A percentile compares a stretch with the other conserved stretches of the same genome.
These are phyloP conservation scores for Carnegiea gigantea DNA, from an alignment of 179 eudicot species.

Conservation along the genomic window DNA sequence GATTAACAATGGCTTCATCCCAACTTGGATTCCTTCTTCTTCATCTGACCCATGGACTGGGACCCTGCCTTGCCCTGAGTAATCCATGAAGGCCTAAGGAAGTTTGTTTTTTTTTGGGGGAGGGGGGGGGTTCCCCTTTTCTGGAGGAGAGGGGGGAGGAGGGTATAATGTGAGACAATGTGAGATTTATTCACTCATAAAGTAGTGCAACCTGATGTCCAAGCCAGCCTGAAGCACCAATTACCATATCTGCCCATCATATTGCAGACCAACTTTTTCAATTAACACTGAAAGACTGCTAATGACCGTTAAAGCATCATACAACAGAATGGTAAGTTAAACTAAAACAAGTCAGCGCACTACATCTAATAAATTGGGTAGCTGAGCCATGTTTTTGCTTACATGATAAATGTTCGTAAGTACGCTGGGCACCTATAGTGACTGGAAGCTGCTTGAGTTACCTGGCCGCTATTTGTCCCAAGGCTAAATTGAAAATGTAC, in stretches of 20 bases:
- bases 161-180: not conserved
- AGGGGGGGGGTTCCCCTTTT: not conserved
- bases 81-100: not conserved
- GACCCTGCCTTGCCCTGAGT: not conserved
- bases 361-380: not conserved
- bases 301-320: not conserved
- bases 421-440: too few species aligned
- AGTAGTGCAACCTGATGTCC: not conserved
- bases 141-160: too few species aligned
- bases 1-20: not conserved
- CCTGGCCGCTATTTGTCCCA: too few species aligned
- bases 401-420: too few species aligned
- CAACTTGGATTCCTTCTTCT: not conserved
- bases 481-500: too few species aligned
- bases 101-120: too few species aligned
- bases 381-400: not conserved
- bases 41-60: not conserved
- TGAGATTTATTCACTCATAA: not conserved
- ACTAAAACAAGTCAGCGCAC: not conserved
- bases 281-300: not conserved
- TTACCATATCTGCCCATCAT: slow-evolving; percentile 4
- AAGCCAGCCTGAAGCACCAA: not conserved
- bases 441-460: too few species aligned
- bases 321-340: not conserved
- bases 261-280: not conserved